phyloP scores from a whole-genome alignment of 73 alveolate species.

The Effrenium voratum region DNA sequence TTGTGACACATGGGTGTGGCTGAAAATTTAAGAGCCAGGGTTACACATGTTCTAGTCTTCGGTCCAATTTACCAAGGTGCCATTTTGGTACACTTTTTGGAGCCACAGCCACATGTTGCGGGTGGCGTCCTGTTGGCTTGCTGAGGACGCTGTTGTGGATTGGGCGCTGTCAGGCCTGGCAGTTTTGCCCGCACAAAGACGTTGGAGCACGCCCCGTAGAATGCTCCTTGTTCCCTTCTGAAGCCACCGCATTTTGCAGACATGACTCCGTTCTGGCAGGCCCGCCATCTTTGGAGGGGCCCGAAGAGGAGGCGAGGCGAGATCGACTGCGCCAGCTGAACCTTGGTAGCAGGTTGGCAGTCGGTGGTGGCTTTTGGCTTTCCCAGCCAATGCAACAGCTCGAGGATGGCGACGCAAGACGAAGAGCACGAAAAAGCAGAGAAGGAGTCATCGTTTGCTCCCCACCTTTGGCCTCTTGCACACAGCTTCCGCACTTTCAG shows the following conservation, averaged over 20 bases:
- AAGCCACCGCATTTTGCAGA: too few species aligned
- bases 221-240: too few species aligned
- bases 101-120: not conserved
- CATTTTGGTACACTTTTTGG: not conserved
- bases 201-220: too few species aligned
- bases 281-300: conserved; percentile 43
- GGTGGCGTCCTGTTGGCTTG: too few species aligned
- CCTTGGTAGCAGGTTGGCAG: not conserved
- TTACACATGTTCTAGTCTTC: not conserved
- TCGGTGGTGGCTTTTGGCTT: not conserved
- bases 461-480: not conserved
- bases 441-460: not conserved
- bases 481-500: too few species aligned
- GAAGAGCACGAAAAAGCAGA: conserved; percentile 81
- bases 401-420: conserved; percentile 62
- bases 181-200: too few species aligned
- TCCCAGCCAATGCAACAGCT: not conserved
- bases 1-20: not conserved
- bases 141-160: conserved; percentile 63
- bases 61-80: not conserved
- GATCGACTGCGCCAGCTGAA: conserved; percentile 41
- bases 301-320: conserved; percentile 65
- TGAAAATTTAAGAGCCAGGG: not conserved
- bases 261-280: not conserved
- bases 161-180: conserved; percentile 88